Evolutionary conservation across 768 basidiomycete genomes (phyloP).

Genomic region (Suillus occidentalis): DNA sequence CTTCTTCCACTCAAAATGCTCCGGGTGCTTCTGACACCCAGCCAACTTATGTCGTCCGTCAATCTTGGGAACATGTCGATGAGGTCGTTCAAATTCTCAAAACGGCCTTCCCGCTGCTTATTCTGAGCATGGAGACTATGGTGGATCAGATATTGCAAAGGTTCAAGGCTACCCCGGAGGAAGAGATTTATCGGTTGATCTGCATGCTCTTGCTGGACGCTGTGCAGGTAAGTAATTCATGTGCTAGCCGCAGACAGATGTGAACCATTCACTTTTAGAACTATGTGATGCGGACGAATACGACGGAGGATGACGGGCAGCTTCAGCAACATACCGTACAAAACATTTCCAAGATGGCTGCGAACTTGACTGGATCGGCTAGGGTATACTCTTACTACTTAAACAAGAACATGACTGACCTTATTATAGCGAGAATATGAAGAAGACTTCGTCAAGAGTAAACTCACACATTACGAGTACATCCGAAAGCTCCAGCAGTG

Average conservation of each 20-base stretch:
- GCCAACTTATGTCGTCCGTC: slow-evolving; percentile 45
- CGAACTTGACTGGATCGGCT: slow-evolving; percentile 55
- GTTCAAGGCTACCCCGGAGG: slow-evolving; percentile 87
- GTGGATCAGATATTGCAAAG: slow-evolving; percentile 90
- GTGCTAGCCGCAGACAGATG: background rate
- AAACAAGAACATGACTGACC: slow-evolving; percentile 1
- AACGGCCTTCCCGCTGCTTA: slow-evolving; percentile 92
- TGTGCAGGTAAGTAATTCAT: slow-evolving; percentile 56
- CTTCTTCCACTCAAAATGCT: slow-evolving; percentile 13
- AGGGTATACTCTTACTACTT: slow-evolving; percentile 44
- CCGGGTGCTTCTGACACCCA: slow-evolving; percentile 22
- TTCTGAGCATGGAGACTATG: slow-evolving; percentile 94
- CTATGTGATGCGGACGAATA: slow-evolving; percentile 65
- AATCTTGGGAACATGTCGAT: slow-evolving; percentile 88
- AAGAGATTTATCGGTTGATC: slow-evolving; percentile 91
- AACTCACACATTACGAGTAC: slow-evolving; percentile 83
- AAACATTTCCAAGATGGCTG: slow-evolving; percentile 59
- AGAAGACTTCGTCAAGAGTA: slow-evolving; percentile 81
- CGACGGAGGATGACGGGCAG: slow-evolving; percentile 66
- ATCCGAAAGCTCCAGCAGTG: slow-evolving; percentile 87
- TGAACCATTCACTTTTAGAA: slow-evolving; percentile 42
- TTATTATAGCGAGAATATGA: slow-evolving; percentile 77
- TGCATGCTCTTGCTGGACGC: slow-evolving; percentile 88
- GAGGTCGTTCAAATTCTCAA: slow-evolving; percentile 93
- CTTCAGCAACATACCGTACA: slow-evolving; percentile 53